These are phyloP conservation scores for Xylaria nigripes DNA, from an alignment of 495 filamentous ascomycete genomes.

Conservation along the genomic window DNA sequence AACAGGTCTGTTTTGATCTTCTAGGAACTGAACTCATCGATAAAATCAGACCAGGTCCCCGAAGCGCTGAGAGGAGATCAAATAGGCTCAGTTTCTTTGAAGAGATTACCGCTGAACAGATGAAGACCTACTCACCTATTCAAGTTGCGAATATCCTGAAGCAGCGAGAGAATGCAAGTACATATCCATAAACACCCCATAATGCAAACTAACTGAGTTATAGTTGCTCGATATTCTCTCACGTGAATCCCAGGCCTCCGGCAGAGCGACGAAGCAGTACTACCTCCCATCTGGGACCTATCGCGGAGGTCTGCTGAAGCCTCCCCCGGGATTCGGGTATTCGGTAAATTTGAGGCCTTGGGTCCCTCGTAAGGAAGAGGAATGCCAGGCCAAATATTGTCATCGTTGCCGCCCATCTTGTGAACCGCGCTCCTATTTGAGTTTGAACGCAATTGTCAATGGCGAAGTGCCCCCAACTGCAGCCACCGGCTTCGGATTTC, in stretches of 20 bases:
- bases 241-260: background rate
- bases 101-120: slow-evolving; percentile 42
- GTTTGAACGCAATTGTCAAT: slow-evolving; percentile 41
- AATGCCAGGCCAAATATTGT: slow-evolving; percentile 48
- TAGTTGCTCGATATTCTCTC: slow-evolving; percentile 1
- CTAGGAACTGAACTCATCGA: slow-evolving; percentile 6
- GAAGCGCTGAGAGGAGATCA: slow-evolving; percentile 30
- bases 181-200: background rate
- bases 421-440: slow-evolving; percentile 38
- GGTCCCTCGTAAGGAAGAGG: slow-evolving; percentile 29
- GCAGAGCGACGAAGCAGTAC: slow-evolving; percentile 1
- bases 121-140: slow-evolving; percentile 34
- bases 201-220: background rate
- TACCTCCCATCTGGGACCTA: background rate
- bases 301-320: background rate
- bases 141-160: slow-evolving; percentile 34
- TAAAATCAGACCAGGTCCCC: slow-evolving; percentile 22
- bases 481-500: slow-evolving; percentile 39
- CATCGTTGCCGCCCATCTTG: slow-evolving; percentile 40
- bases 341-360: slow-evolving; percentile 23
- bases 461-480: slow-evolving; percentile 35
- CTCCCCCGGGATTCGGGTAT: slow-evolving; percentile 10
- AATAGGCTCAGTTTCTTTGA: slow-evolving; percentile 36
- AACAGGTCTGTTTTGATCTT: slow-evolving; percentile 17
- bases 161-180: slow-evolving; percentile 35